Conservation (phyloP, 331 rosid species). For the Ulmus americana region DNA sequence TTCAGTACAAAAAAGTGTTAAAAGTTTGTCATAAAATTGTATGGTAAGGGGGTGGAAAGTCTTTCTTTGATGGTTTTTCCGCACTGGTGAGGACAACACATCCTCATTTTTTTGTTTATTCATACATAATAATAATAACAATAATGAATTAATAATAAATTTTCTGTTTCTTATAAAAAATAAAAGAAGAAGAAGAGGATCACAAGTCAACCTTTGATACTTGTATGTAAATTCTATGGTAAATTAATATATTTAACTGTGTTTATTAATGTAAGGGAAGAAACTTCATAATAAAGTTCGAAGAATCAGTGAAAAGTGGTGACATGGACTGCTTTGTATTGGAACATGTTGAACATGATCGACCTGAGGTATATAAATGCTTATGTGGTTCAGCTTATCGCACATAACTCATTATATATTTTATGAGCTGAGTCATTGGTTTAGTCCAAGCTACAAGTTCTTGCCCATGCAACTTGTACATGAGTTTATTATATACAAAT, state of each 20-base stretch:
- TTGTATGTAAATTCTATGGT: not conserved
- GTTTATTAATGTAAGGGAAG: conserved; percentile 27
- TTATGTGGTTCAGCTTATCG: not conserved
- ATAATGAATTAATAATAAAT: too few species aligned
- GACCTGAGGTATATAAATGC: conserved; percentile 36
- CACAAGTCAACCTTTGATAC: too few species aligned
- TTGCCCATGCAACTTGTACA: not conserved
- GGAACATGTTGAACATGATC: conserved; percentile 38
- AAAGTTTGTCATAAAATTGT: too few species aligned
- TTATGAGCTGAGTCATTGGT: not conserved
- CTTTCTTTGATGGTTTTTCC: too few species aligned
- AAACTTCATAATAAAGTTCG: conserved; percentile 35
- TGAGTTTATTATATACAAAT: too few species aligned
- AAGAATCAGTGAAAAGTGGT: conserved; percentile 30
- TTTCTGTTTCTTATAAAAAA: too few species aligned
- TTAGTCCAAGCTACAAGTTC: not conserved
- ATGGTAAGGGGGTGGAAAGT: too few species aligned
- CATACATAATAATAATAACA: too few species aligned
- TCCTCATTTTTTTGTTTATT: not conserved
- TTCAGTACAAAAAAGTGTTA: too few species aligned
- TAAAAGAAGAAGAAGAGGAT: too few species aligned
- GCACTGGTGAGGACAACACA: not conserved
- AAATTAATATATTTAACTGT: not conserved
- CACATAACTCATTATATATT: not conserved
- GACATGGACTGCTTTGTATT: conserved; percentile 33